phyloP scores from a whole-genome alignment of 768 basidiomycete genomes.

The Macrolepiota fuliginosa region DNA sequence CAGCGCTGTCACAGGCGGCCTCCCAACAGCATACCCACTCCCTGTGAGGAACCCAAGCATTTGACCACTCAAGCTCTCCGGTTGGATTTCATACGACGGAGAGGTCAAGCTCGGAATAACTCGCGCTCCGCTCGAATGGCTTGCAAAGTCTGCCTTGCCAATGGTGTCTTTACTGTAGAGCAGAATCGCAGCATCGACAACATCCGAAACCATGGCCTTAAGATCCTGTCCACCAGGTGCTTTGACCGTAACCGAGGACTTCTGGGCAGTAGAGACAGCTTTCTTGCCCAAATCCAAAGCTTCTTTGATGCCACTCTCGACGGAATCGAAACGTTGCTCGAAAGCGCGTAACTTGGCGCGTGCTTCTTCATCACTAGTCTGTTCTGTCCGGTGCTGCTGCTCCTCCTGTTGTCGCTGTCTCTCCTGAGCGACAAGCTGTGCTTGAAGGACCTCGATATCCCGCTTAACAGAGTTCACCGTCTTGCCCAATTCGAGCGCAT shows the following conservation, averaged over 20 bases:
- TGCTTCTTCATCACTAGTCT: slow-evolving; percentile 54
- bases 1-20: slow-evolving; percentile 82
- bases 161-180: slow-evolving; percentile 75
- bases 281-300: slow-evolving; percentile 72
- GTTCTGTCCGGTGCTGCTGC: slow-evolving; percentile 17
- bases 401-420: slow-evolving; percentile 21
- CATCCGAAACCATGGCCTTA: slow-evolving; percentile 63
- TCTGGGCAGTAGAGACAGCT: slow-evolving; percentile 39
- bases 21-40: slow-evolving; percentile 62
- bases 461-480: slow-evolving; percentile 48
- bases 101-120: slow-evolving; percentile 84
- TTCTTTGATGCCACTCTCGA: slow-evolving; percentile 68
- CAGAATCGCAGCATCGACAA: slow-evolving; percentile 76
- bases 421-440: slow-evolving; percentile 31
- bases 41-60: slow-evolving; percentile 60
- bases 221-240: slow-evolving; percentile 71
- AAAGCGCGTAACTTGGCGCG: slow-evolving; percentile 49
- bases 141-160: slow-evolving; percentile 81
- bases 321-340: slow-evolving; percentile 58
- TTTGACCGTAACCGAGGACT: slow-evolving; percentile 57
- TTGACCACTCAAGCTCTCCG: slow-evolving; percentile 44
- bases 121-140: slow-evolving; percentile 77
- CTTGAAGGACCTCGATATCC: slow-evolving; percentile 54
- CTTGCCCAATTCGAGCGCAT: slow-evolving; percentile 33
- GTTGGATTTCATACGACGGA: slow-evolving; percentile 67